These are phyloP conservation scores for Chaetomium tenue DNA, from an alignment of 495 filamentous ascomycete genomes.

Conservation along the genomic window DNA sequence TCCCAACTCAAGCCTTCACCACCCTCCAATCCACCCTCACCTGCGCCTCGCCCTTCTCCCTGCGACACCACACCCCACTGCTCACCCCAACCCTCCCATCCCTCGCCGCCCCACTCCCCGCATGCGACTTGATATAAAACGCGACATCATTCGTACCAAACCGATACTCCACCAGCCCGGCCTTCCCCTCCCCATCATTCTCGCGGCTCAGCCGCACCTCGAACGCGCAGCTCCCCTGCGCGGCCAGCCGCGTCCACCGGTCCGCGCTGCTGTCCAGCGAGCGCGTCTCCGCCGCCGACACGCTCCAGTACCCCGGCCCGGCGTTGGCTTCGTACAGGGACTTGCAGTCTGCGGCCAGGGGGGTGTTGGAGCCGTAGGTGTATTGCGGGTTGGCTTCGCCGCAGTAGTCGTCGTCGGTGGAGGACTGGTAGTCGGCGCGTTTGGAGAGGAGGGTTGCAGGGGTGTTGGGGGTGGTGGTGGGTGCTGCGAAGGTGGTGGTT, in stretches of 20 bases:
- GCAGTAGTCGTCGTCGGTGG: conserved; percentile 11
- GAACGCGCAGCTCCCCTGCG: conserved; percentile 9
- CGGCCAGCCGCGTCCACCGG: conserved; percentile 6
- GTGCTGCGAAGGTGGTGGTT: not conserved
- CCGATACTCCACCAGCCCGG: not conserved
- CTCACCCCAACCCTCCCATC: not conserved
- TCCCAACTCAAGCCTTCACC: not conserved
- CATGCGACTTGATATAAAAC: not conserved
- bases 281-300: not conserved
- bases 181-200: not conserved
- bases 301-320: conserved; percentile 11
- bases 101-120: not conserved
- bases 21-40: conserved; percentile 10
- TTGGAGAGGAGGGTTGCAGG: not conserved
- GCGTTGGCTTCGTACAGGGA: not conserved
- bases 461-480: not conserved
- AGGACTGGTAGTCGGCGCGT: conserved; percentile 4
- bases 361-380: not conserved
- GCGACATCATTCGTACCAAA: conserved; percentile 16
- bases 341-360: conserved; percentile 8
- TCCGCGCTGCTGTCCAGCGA: not conserved
- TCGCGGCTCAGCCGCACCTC: not conserved
- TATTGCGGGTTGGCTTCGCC: not conserved
- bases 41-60: not conserved
- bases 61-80: conserved; percentile 1